A percentile compares a stretch with the other conserved stretches of the same genome.
phyloP scores from a whole-genome alignment of 345 rosid genomes.

The Isatis tinctoria region DNA sequence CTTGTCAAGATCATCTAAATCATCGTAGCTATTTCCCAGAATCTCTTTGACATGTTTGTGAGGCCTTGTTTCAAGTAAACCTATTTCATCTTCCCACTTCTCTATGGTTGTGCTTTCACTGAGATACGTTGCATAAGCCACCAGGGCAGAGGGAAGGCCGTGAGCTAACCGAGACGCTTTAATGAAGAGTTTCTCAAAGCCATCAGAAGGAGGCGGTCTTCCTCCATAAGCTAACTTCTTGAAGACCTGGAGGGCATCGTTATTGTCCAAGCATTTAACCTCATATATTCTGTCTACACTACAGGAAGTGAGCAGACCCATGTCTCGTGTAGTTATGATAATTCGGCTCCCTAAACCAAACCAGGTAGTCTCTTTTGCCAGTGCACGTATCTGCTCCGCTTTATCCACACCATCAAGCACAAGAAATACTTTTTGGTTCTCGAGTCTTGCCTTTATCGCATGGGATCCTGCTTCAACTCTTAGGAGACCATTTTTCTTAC shows the following conservation, averaged over 20 bases:
- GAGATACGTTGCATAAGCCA: conserved; percentile 13
- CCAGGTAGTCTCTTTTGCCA: background rate
- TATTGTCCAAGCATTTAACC: conserved; percentile 1
- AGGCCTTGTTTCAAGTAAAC: background rate
- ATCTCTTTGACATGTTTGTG: background rate
- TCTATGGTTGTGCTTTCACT: background rate
- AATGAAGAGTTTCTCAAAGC: background rate
- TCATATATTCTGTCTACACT: background rate
- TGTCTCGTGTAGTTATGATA: conserved; percentile 12
- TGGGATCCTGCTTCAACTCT: no score
- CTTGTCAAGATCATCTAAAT: background rate
- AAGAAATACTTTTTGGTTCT: no score
- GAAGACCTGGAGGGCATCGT: conserved; percentile 10
- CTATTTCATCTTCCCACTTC: conserved; percentile 17
- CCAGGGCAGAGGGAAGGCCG: conserved; percentile 34
- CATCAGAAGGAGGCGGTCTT: background rate
- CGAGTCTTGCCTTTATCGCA: no score
- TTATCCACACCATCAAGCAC: no score
- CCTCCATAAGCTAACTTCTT: background rate
- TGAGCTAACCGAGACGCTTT: conserved; percentile 3
- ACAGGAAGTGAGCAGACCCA: background rate
- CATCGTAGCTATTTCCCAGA: background rate
- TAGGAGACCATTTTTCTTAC: no score
- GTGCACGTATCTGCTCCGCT: no score
- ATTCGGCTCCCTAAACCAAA: conserved; percentile 1